These are phyloP conservation scores for Colletotrichum zoysiae DNA, from an alignment of 2,329 filamentous ascomycete species.

Conservation along the genomic window DNA sequence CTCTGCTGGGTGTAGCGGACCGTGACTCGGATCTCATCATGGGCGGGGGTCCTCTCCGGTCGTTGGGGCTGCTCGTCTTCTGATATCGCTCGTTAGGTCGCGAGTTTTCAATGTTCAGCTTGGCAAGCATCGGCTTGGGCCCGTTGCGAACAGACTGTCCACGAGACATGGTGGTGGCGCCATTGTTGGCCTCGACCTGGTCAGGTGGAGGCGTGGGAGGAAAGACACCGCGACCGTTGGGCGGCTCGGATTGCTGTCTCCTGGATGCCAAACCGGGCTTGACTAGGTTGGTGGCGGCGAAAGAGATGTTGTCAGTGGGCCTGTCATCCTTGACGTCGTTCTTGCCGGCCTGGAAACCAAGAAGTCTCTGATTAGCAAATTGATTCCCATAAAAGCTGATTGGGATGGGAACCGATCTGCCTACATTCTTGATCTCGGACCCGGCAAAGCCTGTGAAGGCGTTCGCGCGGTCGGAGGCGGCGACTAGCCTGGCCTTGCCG, in stretches of 20 bases:
- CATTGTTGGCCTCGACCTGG: constrained; percentile 70
- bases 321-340: constrained; percentile 79
- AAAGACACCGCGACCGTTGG: constrained; percentile 81
- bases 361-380: constrained; percentile 45
- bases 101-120: constrained; percentile 70
- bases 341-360: constrained; percentile 60
- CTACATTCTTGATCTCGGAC: constrained; percentile 80
- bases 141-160: constrained; percentile 73
- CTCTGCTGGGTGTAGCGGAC: constrained; percentile 58
- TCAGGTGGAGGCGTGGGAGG: constrained; percentile 99
- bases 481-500: constrained; percentile 93
- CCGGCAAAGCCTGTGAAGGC: constrained; percentile 86
- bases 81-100: constrained; percentile 67
- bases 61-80: constrained; percentile 60
- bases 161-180: constrained; percentile 58
- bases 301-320: constrained; percentile 86
- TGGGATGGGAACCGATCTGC: constrained; percentile 45
- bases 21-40: constrained; percentile 54
- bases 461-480: constrained; percentile 84
- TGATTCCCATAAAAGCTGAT: constrained; percentile 25
- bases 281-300: constrained; percentile 91
- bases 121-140: constrained; percentile 70
- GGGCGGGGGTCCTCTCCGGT: constrained; percentile 49
- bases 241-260: constrained; percentile 88
- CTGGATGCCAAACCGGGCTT: constrained; percentile 85